phyloP scores from a whole-genome alignment of 2,329 filamentous ascomycete genomes.

The Graphiopsis chlorocephala region DNA sequence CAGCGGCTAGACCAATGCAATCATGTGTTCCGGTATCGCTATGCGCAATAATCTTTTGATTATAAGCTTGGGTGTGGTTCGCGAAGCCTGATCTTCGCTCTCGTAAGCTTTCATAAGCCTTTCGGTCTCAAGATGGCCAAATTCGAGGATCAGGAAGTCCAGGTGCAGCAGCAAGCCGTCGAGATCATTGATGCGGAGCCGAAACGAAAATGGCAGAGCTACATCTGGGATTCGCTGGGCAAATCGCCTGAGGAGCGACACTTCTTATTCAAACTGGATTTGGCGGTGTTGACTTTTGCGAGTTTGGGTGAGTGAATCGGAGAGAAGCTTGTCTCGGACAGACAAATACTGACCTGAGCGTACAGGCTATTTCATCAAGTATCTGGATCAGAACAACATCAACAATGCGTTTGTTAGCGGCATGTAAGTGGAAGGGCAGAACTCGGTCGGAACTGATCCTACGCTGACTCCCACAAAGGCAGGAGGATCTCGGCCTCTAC shows the following conservation, averaged over 20 bases:
- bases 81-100: not conserved
- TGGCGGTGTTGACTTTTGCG: conserved; percentile 49
- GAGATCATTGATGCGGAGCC: conserved; percentile 13
- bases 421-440: conserved; percentile 31
- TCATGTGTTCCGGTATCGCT: not conserved
- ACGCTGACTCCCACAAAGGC: conserved; percentile 43
- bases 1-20: not conserved
- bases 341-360: not conserved
- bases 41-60: not conserved
- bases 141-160: not conserved
- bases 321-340: conserved; percentile 21
- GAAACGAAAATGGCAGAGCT: conserved; percentile 45
- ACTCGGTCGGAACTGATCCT: not conserved
- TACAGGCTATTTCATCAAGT: conserved; percentile 48
- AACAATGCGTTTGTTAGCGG: conserved; percentile 44
- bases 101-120: not conserved
- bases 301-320: conserved; percentile 42
- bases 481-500: conserved; percentile 53
- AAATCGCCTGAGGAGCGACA: conserved; percentile 50
- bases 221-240: conserved; percentile 54
- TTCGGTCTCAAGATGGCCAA: not conserved
- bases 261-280: conserved; percentile 51
- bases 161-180: conserved; percentile 6
- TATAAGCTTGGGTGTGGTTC: not conserved
- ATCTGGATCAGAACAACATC: conserved; percentile 40